Evolutionary conservation across 345 rosid genomes (phyloP).

Genomic region (Citropsis articulata): DNA sequence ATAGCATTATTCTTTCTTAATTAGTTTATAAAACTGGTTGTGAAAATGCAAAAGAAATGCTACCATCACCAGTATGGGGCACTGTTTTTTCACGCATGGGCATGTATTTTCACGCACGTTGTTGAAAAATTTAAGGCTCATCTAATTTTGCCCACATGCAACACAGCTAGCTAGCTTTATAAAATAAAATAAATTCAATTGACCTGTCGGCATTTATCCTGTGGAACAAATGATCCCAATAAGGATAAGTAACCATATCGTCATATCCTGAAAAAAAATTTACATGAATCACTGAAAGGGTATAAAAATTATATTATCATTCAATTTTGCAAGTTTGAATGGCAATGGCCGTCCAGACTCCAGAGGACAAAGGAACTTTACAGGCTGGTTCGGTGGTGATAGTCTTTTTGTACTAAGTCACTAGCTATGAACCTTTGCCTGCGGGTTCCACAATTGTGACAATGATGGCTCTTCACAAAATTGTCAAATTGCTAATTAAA

Average conservation of each 20-base stretch:
- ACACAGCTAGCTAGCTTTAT: background rate
- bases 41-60: background rate
- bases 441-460: background rate
- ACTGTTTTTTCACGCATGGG: background rate
- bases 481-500: background rate
- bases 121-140: background rate
- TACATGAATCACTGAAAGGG: no score
- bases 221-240: background rate
- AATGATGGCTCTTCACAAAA: background rate
- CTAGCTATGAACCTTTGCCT: background rate
- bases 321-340: background rate
- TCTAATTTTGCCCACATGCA: background rate
- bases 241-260: background rate
- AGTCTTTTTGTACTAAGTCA: background rate
- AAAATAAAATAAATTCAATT: background rate
- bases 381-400: slow-evolving; percentile 14
- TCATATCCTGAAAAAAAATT: no score
- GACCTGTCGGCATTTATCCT: background rate
- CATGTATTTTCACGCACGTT: background rate
- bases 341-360: background rate
- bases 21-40: no score
- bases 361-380: slow-evolving; percentile 7
- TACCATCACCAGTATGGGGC: background rate
- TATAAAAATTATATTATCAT: no score
- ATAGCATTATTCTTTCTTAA: no score